Percentiles rank a stretch among this genome's conserved stretches.
Evolutionary conservation across 208 protist species (phyloP).

Genomic region (Crithidia bombi): DNA sequence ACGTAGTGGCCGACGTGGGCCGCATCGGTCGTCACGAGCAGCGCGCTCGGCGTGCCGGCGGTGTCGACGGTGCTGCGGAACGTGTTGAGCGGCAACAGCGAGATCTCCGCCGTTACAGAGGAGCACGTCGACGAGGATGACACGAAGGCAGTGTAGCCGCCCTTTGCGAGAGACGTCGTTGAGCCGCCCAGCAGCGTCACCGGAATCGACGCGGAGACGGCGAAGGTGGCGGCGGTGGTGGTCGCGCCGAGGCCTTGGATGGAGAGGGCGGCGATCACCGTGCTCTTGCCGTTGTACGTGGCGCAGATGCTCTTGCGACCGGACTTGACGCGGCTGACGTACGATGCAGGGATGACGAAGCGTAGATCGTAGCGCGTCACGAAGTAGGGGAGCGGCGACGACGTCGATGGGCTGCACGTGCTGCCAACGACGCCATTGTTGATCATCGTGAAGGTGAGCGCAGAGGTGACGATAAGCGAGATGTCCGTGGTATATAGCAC

Average conservation of each 20-base stretch:
- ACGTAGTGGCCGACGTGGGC: conserved; percentile 17
- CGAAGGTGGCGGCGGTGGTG: conserved; percentile 30
- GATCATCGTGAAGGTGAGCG: conserved; percentile 61
- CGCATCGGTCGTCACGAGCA: conserved; percentile 17
- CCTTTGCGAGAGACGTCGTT: conserved; percentile 40
- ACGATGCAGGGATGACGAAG: conserved; percentile 36
- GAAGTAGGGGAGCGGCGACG: conserved; percentile 46
- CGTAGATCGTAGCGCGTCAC: conserved; percentile 39
- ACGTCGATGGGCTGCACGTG: conserved; percentile 44
- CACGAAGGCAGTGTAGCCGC: conserved; percentile 47
- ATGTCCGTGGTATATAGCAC: conserved; percentile 49
- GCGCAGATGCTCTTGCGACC: conserved; percentile 71
- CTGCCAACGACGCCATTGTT: conserved; percentile 61
- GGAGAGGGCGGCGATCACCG: conserved; percentile 42
- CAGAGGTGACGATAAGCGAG: conserved; percentile 29
- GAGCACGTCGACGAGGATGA: conserved; percentile 44
- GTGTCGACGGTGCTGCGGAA: conserved; percentile 25
- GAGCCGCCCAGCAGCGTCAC: conserved; percentile 50
- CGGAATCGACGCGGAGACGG: conserved; percentile 35
- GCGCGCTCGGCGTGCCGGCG: conserved; percentile 3
- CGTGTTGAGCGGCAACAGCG: conserved; percentile 36
- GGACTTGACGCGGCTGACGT: conserved; percentile 24
- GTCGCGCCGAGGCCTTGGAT: conserved; percentile 32
- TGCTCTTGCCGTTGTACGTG: conserved; percentile 32
- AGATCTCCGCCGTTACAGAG: conserved; percentile 19